A percentile compares a stretch with the other conserved stretches of the same genome.
These are phyloP conservation scores for Mortierella claussenii DNA, from an alignment of 192 early-diverging fungal genomes.

Conservation along the genomic window DNA sequence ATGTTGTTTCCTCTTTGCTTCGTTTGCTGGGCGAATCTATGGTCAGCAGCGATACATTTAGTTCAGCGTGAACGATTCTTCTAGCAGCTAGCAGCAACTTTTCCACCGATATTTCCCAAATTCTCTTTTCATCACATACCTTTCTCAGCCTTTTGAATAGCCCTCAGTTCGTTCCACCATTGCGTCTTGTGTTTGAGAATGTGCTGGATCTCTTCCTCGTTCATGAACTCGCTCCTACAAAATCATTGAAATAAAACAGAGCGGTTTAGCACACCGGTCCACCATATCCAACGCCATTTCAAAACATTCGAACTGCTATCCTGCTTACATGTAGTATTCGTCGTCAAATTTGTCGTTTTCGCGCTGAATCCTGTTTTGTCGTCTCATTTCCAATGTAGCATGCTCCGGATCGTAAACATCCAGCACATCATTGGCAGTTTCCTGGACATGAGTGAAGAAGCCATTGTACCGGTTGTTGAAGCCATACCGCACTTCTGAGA, in stretches of 20 bases:
- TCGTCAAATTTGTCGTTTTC: constrained; percentile 93
- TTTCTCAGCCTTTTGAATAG: constrained; percentile 68
- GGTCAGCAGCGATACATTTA: too few species aligned
- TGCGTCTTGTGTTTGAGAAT: constrained; percentile 79
- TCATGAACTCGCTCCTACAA: constrained; percentile 78
- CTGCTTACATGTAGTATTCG: constrained; percentile 86
- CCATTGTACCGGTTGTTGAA: constrained; percentile 90
- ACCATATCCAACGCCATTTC: neutral
- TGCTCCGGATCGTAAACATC: constrained; percentile 69
- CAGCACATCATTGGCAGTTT: constrained; percentile 78
- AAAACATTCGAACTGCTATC: neutral
- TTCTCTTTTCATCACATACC: too few species aligned
- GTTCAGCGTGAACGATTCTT: too few species aligned
- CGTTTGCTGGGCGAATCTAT: constrained; percentile 13
- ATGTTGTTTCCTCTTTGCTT: neutral
- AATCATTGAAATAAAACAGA: neutral
- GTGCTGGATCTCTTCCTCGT: constrained; percentile 86
- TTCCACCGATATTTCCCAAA: too few species aligned
- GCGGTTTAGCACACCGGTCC: neutral
- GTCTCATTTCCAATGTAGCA: constrained; percentile 61
- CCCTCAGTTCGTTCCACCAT: constrained; percentile 70
- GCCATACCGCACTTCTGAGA: constrained; percentile 75
- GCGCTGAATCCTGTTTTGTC: constrained; percentile 65
- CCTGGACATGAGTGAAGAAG: constrained; percentile 77
- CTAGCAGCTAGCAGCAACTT: too few species aligned